Evolutionary conservation across 495 filamentous ascomycete genomes (phyloP), one percentile per base, ranked within the genome.

Genomic region (Penicillium atrosanguineum): DNA sequence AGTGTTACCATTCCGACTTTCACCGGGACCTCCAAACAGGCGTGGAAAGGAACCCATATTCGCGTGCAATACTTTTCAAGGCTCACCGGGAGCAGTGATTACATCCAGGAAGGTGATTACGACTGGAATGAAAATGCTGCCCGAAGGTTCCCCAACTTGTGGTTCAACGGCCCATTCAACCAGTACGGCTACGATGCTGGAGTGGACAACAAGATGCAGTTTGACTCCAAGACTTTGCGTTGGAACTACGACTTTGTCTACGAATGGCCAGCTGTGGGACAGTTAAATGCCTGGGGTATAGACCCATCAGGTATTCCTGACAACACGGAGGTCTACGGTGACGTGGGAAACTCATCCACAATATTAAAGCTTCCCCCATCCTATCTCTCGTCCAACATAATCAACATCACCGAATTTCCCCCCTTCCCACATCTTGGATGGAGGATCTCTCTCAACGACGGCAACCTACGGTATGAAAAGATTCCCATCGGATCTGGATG

Each of bases 111-210:
- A 56, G 78, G 77, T 29, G 84, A 87, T 61, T 61, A 78, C 46
- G 61, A 45, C 15, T 73, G 72, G 52, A 53, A 69, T 21, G 53
- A 57, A 16, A 42, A 60, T 8, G 37, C 46, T 3, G 62, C 69
- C 0, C 76, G 85, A 19, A 73, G 77, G 20, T 83, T 79, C 55
- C 85, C 85, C 6, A 79, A 87, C 62, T 57, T 86, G 48, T 86
- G 72, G 70, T 60, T 80, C 18, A 75, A 86, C 43, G 85, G 85
- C 6, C 67, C 75, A 1, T 87, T 76, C 65, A 87, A 88, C 62
- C 69, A 80, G 48, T 88, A 77, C 63, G 83, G 85, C 21, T 86
- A 81, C 57, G 85, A 87, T 57, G 68, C 76, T 11, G 85, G 85
- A 14, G 52, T 85, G 37, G 57, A 64, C 1, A 77, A 77, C 44